phyloP scores from a whole-genome alignment of 768 basidiomycete genomes.

The Podaxis mareebaensis region DNA sequence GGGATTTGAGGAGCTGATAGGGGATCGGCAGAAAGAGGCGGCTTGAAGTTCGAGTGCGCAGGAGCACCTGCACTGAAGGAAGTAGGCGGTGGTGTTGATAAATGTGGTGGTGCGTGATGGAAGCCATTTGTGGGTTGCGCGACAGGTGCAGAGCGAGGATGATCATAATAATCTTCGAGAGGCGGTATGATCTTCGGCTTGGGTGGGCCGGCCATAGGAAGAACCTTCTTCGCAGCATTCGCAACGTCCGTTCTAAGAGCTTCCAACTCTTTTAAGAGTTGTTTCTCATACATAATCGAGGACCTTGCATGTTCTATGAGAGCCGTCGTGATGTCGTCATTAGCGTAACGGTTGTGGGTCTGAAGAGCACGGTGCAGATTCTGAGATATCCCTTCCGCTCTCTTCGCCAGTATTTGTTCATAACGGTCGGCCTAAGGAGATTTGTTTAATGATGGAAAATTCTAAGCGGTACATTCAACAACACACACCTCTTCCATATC shows the following conservation, averaged over 20 bases:
- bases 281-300: conserved; percentile 88
- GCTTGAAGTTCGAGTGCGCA: conserved; percentile 22
- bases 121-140: conserved; percentile 35
- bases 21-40: conserved; percentile 23
- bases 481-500: conserved; percentile 84
- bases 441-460: conserved; percentile 15
- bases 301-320: conserved; percentile 93
- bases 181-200: conserved; percentile 63
- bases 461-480: background rate
- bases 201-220: conserved; percentile 51
- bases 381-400: conserved; percentile 92
- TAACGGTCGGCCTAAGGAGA: conserved; percentile 78
- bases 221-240: conserved; percentile 62
- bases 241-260: conserved; percentile 75
- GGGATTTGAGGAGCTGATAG: background rate
- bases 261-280: conserved; percentile 86
- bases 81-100: conserved; percentile 38
- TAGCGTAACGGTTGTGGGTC: conserved; percentile 81
- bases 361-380: conserved; percentile 88
- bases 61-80: conserved; percentile 26
- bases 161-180: conserved; percentile 58
- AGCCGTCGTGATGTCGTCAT: conserved; percentile 88
- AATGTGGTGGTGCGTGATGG: conserved; percentile 27
- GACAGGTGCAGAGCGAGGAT: conserved; percentile 29
- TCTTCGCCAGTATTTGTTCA: conserved; percentile 78